These are phyloP conservation scores for Graphiopsis chlorocephala DNA, from an alignment of 2,329 filamentous ascomycete genomes.

Conservation along the genomic window DNA sequence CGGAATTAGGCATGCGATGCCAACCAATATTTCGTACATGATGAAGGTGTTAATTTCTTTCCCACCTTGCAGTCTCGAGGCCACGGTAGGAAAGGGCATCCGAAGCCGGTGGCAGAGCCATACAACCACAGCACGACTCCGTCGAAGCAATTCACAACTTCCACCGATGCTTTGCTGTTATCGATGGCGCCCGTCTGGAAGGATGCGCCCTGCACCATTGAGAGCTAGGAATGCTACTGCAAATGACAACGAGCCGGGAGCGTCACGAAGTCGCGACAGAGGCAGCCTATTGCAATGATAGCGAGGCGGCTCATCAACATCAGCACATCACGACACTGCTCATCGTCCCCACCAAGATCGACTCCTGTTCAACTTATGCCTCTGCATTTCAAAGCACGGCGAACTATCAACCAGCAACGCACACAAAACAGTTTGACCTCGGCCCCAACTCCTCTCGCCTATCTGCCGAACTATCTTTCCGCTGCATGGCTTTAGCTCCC, in stretches of 20 bases:
- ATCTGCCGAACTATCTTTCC: slow-evolving; percentile 5
- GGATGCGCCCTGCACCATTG: background rate
- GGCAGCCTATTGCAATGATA: background rate
- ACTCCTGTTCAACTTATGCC: background rate
- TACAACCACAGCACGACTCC: background rate
- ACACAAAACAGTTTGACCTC: background rate
- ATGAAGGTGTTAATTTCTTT: background rate
- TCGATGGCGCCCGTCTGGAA: background rate
- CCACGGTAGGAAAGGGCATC: background rate
- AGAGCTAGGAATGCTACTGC: background rate
- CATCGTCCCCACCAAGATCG: background rate
- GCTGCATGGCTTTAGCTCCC: background rate
- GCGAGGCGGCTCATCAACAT: background rate
- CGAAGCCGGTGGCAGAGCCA: background rate
- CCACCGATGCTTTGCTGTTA: background rate
- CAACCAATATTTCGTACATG: background rate
- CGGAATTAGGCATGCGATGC: background rate
- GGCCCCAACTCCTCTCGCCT: slow-evolving; percentile 5
- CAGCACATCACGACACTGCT: background rate
- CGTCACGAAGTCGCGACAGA: background rate
- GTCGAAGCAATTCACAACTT: background rate
- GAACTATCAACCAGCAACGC: background rate
- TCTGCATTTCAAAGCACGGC: background rate
- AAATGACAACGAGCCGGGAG: too few species aligned
- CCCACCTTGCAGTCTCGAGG: too few species aligned